Conservation (phyloP, 345 rosid species). For the Gossypium herbaceum region DNA sequence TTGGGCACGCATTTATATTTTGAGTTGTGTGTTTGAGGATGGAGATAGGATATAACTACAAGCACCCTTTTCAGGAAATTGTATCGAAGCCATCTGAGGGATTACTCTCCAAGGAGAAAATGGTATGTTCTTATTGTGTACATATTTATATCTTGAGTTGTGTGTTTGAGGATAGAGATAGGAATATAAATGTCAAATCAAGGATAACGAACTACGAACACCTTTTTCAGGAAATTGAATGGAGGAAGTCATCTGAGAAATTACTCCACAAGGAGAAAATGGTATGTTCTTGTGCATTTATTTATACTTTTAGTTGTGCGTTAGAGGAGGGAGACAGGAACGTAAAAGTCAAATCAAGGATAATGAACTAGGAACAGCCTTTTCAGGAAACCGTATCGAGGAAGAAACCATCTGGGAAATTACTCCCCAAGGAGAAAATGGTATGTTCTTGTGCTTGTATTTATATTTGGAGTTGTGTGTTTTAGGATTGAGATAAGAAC, state of each 20-base stretch:
- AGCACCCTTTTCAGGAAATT: slow-evolving; percentile 11
- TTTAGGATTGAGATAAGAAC: no score
- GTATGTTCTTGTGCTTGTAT: slow-evolving; percentile 9
- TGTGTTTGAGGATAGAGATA: not conserved
- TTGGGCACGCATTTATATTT: slow-evolving; percentile 6
- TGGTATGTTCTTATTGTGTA: not conserved
- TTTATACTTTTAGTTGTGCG: not conserved
- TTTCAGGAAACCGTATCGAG: slow-evolving; percentile 49
- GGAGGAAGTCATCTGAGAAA: slow-evolving; percentile 40
- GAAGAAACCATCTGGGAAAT: slow-evolving; percentile 35
- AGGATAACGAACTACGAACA: no score
- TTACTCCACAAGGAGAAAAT: slow-evolving; percentile 19
- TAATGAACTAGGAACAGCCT: not conserved
- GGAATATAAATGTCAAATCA: no score
- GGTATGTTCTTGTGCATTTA: not conserved
- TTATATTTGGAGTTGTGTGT: slow-evolving; percentile 10
- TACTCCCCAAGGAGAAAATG: slow-evolving; percentile 17
- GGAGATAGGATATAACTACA: no score
- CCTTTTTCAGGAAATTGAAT: slow-evolving; percentile 45
- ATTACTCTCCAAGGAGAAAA: slow-evolving; percentile 18
- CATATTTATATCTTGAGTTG: not conserved
- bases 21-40: slow-evolving; percentile 2
- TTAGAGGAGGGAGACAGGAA: not conserved
- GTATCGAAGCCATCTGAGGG: slow-evolving; percentile 27
- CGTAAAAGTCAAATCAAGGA: no score